Percentiles rank a stretch among this genome's conserved stretches.
Evolutionary conservation across 306 rosid species (phyloP).

Genomic region (Rubus idaeus): DNA sequence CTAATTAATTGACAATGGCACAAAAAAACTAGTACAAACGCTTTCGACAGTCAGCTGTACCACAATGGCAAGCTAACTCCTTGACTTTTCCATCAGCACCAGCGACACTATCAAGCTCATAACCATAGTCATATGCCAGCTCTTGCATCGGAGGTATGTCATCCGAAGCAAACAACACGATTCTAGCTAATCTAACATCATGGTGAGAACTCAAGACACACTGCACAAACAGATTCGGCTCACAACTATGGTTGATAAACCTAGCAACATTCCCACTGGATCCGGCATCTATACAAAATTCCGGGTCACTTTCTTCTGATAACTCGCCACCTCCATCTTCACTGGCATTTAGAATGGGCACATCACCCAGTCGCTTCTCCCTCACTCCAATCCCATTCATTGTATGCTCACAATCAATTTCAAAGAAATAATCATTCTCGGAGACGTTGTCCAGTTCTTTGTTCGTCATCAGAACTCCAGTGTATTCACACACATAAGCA

Average conservation of each 20-base stretch:
- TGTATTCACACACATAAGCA: constrained; percentile 25
- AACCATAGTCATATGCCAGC: constrained; percentile 22
- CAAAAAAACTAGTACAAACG: constrained; percentile 9
- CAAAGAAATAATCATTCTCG: constrained; percentile 26
- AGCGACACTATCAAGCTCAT: constrained; percentile 16
- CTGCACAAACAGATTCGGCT: constrained; percentile 33
- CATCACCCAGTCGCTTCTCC: constrained; percentile 27
- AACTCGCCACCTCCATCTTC: background rate
- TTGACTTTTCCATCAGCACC: constrained; percentile 10
- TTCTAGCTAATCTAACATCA: constrained; percentile 23
- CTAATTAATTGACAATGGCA: background rate
- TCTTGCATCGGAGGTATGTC: constrained; percentile 23
- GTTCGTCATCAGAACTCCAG: constrained; percentile 23
- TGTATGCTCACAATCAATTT: constrained; percentile 28
- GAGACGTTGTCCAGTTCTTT: constrained; percentile 14
- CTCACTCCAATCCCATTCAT: constrained; percentile 25
- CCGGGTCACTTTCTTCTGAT: constrained; percentile 2
- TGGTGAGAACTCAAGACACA: constrained; percentile 30
- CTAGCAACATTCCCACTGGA: constrained; percentile 26
- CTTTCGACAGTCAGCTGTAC: constrained; percentile 15
- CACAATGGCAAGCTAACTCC: constrained; percentile 9
- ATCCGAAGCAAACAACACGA: constrained; percentile 29
- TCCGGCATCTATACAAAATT: constrained; percentile 23
- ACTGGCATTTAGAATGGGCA: background rate
- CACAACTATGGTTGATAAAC: constrained; percentile 32